Percentiles rank a stretch among this genome's conserved stretches.
phyloP scores from a whole-genome alignment of 179 eudicot genomes.

The Actinidia polygama region DNA sequence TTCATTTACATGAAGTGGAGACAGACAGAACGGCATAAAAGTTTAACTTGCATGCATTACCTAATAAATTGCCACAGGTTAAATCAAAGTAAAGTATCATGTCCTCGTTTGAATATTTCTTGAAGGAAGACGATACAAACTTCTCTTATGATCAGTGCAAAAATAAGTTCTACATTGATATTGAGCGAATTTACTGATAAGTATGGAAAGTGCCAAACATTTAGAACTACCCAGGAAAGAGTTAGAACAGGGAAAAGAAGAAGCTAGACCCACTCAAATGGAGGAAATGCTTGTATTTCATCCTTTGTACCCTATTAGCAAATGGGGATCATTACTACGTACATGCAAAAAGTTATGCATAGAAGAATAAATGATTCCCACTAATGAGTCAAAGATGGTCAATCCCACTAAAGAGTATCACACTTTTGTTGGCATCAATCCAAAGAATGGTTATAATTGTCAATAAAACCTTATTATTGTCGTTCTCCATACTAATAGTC shows the following conservation, averaged over 20 bases:
- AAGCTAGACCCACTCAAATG: too few relatives aligned
- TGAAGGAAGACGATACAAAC: neutral
- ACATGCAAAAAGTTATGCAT: too few relatives aligned
- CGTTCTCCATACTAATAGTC: too few relatives aligned
- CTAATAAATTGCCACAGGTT: neutral
- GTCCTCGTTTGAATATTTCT: neutral
- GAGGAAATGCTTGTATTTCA: too few relatives aligned
- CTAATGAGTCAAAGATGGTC: neutral
- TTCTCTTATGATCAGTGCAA: neutral
- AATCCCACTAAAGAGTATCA: neutral
- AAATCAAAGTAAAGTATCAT: neutral
- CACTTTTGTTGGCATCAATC: neutral
- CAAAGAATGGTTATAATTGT: neutral
- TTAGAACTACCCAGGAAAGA: too few relatives aligned
- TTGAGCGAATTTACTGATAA: too few relatives aligned
- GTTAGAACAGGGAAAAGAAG: too few relatives aligned
- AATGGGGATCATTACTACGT: too few relatives aligned
- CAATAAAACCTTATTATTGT: neutral
- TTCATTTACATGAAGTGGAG: conserved; percentile 1
- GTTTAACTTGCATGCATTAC: neutral
- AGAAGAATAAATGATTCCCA: neutral
- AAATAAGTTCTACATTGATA: too few relatives aligned
- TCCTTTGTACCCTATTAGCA: too few relatives aligned
- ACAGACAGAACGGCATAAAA: neutral
- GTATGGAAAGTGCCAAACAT: too few relatives aligned